These are phyloP conservation scores for Leptodermis oblonga DNA, from an alignment of 257 asterid species.

Conservation along the genomic window DNA sequence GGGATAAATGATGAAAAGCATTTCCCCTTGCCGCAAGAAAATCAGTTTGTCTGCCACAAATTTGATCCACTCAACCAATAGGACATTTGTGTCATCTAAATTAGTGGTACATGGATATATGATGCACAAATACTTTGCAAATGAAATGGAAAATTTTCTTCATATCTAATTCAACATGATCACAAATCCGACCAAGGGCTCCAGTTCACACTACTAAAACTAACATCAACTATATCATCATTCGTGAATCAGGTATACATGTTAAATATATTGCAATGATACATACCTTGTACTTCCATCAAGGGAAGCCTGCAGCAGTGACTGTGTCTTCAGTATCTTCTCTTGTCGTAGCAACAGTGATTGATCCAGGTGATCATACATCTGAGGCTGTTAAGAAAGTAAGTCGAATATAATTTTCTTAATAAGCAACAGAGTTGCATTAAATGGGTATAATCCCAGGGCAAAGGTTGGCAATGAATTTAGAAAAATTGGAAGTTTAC, in stretches of 20 bases:
- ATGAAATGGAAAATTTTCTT: neutral
- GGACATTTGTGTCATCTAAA: constrained; percentile 35
- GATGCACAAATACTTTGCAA: constrained; percentile 30
- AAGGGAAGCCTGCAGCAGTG: constrained; percentile 62
- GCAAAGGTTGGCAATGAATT: neutral
- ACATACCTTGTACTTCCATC: constrained; percentile 85
- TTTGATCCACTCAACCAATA: constrained; percentile 60
- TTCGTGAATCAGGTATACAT: neutral
- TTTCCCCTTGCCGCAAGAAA: constrained; percentile 76
- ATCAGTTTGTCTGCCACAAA: constrained; percentile 98
- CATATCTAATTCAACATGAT: neutral
- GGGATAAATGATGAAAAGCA: constrained; percentile 29
- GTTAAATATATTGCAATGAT: neutral
- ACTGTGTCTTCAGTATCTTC: constrained; percentile 65
- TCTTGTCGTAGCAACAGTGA: constrained; percentile 61
- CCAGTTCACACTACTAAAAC: neutral
- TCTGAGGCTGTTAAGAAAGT: constrained; percentile 50
- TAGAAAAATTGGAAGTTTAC: neutral
- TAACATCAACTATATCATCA: neutral
- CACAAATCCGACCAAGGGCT: neutral
- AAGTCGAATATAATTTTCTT: neutral
- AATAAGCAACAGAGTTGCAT: neutral
- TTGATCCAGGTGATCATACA: constrained; percentile 72
- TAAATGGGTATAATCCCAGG: neutral
- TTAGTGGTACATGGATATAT: constrained; percentile 36